These are phyloP conservation scores for Helenozyma rhizophorensis DNA, from an alignment of 805 yeast species.

Conservation along the genomic window DNA sequence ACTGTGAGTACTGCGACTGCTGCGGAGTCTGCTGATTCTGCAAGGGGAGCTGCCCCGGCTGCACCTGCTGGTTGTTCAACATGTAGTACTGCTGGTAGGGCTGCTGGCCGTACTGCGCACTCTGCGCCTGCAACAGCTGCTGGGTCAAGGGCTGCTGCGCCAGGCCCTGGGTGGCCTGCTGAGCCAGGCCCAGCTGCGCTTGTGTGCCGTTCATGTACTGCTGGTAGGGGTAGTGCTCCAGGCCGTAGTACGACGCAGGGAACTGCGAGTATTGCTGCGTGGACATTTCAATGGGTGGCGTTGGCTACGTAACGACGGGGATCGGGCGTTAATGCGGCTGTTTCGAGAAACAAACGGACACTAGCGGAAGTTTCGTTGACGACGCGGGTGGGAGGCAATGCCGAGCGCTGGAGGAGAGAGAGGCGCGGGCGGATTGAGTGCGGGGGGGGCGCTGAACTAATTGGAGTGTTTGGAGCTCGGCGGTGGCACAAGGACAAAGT, in stretches of 20 bases:
- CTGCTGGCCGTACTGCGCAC: conserved; percentile 15
- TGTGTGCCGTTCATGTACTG: conserved; percentile 16
- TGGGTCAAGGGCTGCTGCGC: conserved; percentile 6
- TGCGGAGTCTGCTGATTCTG: conserved; percentile 5
- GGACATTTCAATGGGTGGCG: conserved; percentile 15
- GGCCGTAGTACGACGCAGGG: conserved; percentile 18
- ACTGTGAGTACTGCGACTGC: conserved; percentile 8
- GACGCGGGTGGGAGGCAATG: not conserved
- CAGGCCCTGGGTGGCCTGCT: conserved; percentile 7
- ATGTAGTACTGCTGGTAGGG: conserved; percentile 17
- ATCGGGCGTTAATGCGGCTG: not conserved
- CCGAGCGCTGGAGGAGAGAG: too few relatives aligned
- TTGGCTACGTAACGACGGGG: conserved; percentile 1
- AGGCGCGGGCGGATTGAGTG: too few relatives aligned
- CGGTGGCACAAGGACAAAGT: too few relatives aligned
- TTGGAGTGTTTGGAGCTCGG: too few relatives aligned
- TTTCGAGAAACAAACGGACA: not conserved
- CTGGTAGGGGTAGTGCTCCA: conserved; percentile 19
- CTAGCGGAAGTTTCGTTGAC: not conserved
- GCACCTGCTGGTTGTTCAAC: conserved; percentile 14
- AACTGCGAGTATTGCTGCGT: conserved; percentile 18
- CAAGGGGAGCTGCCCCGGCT: conserved; percentile 11
- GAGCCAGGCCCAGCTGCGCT: conserved; percentile 12
- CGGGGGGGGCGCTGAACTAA: too few relatives aligned
- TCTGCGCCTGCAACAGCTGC: conserved; percentile 11